Conservation (phyloP, 768 basidiomycete genomes). For the Suillus weaverae region DNA sequence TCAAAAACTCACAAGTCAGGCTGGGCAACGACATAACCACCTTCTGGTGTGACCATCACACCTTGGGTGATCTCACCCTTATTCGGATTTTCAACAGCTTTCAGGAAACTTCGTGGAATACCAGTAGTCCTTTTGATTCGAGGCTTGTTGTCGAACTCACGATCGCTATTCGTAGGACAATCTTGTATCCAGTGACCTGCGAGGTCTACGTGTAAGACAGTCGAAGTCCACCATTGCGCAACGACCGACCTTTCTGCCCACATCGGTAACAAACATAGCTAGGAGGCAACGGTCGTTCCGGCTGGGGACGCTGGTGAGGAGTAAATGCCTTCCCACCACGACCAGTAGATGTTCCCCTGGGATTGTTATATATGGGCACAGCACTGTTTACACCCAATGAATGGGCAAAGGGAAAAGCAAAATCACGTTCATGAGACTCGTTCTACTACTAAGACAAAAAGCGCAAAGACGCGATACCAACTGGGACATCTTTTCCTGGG, state of each 20-base stretch:
- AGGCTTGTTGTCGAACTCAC: slow-evolving; percentile 90
- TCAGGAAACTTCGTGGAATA: slow-evolving; percentile 96
- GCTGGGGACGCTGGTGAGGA: slow-evolving; percentile 51
- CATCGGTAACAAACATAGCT: slow-evolving; percentile 99
- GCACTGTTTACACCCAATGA: slow-evolving; percentile 49
- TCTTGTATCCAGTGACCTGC: slow-evolving; percentile 99
- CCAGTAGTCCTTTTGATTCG: slow-evolving; percentile 98
- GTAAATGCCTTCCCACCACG: slow-evolving; percentile 55
- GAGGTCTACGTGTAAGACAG: slow-evolving; percentile 11
- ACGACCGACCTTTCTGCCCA: slow-evolving; percentile 84
- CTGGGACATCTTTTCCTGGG: slow-evolving; percentile 99
- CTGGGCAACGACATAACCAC: slow-evolving; percentile 95
- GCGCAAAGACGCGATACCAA: slow-evolving; percentile 69
- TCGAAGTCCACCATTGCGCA: background rate
- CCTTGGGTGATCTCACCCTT: slow-evolving; percentile 73
- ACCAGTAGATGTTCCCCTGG: slow-evolving; percentile 63
- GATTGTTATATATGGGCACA: slow-evolving; percentile 62
- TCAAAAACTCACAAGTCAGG: slow-evolving; percentile 80
- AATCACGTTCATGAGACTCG: slow-evolving; percentile 70
- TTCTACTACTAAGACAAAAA: slow-evolving; percentile 66
- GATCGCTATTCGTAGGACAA: slow-evolving; percentile 96
- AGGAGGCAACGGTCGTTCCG: slow-evolving; percentile 81
- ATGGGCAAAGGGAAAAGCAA: slow-evolving; percentile 35
- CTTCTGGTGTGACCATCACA: slow-evolving; percentile 98
- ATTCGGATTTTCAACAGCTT: slow-evolving; percentile 88